Conservation (phyloP, 495 filamentous ascomycete genomes). For the Tuber microsphaerosporum region DNA sequence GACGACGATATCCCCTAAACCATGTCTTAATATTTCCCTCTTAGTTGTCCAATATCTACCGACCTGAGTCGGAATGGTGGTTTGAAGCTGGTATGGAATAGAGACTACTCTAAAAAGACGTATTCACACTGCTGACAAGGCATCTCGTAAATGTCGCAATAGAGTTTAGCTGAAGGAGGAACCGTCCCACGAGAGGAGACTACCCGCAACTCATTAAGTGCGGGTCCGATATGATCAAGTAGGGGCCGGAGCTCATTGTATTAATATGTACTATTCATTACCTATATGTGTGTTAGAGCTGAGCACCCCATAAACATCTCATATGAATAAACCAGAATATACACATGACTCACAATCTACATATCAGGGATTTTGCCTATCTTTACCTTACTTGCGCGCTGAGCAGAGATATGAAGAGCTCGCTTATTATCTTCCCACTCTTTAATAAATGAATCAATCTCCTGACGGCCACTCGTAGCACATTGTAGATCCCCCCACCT, state of each 20-base stretch:
- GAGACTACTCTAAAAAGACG: slow-evolving; percentile 10
- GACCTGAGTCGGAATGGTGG: background rate
- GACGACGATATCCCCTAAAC: background rate
- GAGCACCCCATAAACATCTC: background rate
- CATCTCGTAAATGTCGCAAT: slow-evolving; percentile 14
- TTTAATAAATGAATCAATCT: too few species aligned
- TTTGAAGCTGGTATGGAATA: background rate
- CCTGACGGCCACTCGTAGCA: background rate
- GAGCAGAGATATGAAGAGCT: background rate
- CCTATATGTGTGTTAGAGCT: background rate
- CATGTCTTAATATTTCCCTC: background rate
- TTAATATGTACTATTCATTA: background rate
- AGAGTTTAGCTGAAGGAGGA: slow-evolving; percentile 9
- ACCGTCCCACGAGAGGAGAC: background rate
- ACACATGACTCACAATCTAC: too few species aligned
- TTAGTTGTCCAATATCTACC: background rate
- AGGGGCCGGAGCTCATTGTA: background rate
- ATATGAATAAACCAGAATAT: slow-evolving; percentile 21
- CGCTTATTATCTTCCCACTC: too few species aligned
- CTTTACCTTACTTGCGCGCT: background rate
- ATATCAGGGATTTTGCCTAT: too few species aligned
- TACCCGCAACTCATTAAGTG: slow-evolving; percentile 2
- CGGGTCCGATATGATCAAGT: slow-evolving; percentile 9
- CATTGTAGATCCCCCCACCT: background rate
- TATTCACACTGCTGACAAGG: background rate